phyloP scores from a whole-genome alignment of 257 asterid species.

The Galeopsis tetrahit region DNA sequence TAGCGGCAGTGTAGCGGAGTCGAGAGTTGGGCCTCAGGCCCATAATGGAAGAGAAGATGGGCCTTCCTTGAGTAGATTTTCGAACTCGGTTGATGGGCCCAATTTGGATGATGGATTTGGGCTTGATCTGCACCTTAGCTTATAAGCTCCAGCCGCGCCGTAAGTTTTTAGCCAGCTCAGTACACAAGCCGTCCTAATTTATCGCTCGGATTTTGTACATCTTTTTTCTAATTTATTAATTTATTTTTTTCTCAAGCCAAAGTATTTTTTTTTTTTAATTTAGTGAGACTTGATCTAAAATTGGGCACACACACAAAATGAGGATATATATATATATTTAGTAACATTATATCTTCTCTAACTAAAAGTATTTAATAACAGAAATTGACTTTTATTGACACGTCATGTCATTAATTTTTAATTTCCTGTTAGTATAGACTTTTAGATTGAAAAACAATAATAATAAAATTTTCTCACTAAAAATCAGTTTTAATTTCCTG shows the following conservation, averaged over 20 bases:
- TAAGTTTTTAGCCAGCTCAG: conserved; percentile 28
- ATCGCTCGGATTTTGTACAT: conserved; percentile 50
- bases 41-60: conserved; percentile 64
- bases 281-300: too few species aligned
- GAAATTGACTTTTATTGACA: too few species aligned
- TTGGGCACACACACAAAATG: too few species aligned
- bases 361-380: too few species aligned
- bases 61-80: conserved; percentile 78
- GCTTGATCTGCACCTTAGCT: conserved; percentile 85
- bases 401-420: too few species aligned
- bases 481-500: too few species aligned
- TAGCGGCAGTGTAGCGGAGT: conserved; percentile 54
- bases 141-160: conserved; percentile 84
- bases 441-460: too few species aligned
- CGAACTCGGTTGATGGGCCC: conserved; percentile 62
- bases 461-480: too few species aligned
- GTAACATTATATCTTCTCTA: too few species aligned
- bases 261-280: too few species aligned
- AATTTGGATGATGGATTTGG: conserved; percentile 74
- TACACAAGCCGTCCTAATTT: conserved; percentile 30
- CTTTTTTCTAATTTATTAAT: conserved; percentile 56
- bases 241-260: conserved; percentile 35
- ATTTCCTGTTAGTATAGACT: too few species aligned
- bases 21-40: conserved; percentile 70
- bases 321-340: not conserved